phyloP scores from a whole-genome alignment of 176 grass and related monocot species.

The Raddia distichophylla region DNA sequence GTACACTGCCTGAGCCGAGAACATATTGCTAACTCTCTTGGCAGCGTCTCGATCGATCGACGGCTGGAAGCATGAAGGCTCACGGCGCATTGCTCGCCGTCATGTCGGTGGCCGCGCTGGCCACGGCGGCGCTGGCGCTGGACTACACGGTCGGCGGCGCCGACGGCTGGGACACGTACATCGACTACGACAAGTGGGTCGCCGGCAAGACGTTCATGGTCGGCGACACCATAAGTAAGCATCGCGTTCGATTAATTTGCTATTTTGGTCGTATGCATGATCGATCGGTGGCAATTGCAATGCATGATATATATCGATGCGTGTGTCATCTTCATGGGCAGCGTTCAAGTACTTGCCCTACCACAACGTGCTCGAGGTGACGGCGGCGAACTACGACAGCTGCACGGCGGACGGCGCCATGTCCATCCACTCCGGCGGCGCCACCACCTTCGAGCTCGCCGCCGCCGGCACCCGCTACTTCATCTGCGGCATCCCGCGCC shows the following conservation, averaged over 20 bases:
- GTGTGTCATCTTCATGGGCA: not conserved
- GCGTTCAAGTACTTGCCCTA: slow-evolving; percentile 57
- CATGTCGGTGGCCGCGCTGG: slow-evolving; percentile 30
- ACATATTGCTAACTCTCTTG: not conserved
- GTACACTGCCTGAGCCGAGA: not conserved
- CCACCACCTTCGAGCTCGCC: slow-evolving; percentile 53
- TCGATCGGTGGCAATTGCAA: not conserved
- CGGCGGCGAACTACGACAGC: slow-evolving; percentile 40
- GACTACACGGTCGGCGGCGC: slow-evolving; percentile 52
- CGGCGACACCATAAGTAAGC: slow-evolving; percentile 70
- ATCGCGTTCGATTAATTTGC: too few species aligned
- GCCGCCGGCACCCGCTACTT: slow-evolving; percentile 64
- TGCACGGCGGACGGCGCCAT: slow-evolving; percentile 45
- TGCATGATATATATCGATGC: too few species aligned
- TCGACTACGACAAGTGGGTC: slow-evolving; percentile 59
- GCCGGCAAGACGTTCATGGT: slow-evolving; percentile 48
- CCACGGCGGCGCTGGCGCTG: slow-evolving; percentile 36
- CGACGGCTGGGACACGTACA: slow-evolving; percentile 59
- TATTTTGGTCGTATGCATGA: too few species aligned
- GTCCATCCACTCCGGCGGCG: slow-evolving; percentile 47
- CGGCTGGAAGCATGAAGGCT: slow-evolving; percentile 34
- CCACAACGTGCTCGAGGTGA: slow-evolving; percentile 81
- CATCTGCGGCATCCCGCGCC: slow-evolving; percentile 74
- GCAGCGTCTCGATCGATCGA: not conserved
- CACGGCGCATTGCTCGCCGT: slow-evolving; percentile 32